Evolutionary conservation across 1,139 yeast genomes (phyloP).

Genomic region (Pneumocystis sp.): DNA sequence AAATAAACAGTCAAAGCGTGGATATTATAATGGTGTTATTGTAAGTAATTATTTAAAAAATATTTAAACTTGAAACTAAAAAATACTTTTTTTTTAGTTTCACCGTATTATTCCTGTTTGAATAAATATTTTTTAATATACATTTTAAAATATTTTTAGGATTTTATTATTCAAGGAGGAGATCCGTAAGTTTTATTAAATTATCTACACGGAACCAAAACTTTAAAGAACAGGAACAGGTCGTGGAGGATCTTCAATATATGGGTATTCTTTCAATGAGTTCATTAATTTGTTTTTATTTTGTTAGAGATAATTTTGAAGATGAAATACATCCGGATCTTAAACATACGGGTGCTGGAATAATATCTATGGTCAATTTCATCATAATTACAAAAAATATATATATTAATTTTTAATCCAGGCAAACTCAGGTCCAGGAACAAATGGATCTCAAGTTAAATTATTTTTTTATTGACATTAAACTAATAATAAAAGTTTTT

Average conservation of each 20-base stretch:
- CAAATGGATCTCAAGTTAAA: constrained; percentile 26
- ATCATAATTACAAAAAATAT: not conserved
- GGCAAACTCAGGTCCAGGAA: constrained; percentile 25
- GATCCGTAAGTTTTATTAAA: constrained; percentile 18
- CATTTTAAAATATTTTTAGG: not conserved
- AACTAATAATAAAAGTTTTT: constrained; percentile 28
- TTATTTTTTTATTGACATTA: not conserved
- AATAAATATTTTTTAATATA: not conserved
- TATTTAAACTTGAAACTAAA: not conserved
- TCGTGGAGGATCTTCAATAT: constrained; percentile 23
- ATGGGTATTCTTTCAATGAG: constrained; percentile 8
- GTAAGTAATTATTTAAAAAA: constrained; percentile 3
- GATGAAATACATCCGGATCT: constrained; percentile 40
- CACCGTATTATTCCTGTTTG: constrained; percentile 24
- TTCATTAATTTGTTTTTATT: not conserved
- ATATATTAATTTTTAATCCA: not conserved
- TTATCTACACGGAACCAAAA: not conserved
- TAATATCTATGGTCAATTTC: constrained; percentile 30
- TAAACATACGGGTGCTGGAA: constrained; percentile 38
- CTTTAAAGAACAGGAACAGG: constrained; percentile 22
- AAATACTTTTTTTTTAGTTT: constrained; percentile 24
- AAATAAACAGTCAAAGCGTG: constrained; percentile 14
- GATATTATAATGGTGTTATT: constrained; percentile 21
- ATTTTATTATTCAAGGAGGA: constrained; percentile 30
- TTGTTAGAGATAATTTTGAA: constrained; percentile 18